Base-by-base conservation (phyloP, 1,284 basidiomycete species). In the Binderoboletus segoi region DNA sequence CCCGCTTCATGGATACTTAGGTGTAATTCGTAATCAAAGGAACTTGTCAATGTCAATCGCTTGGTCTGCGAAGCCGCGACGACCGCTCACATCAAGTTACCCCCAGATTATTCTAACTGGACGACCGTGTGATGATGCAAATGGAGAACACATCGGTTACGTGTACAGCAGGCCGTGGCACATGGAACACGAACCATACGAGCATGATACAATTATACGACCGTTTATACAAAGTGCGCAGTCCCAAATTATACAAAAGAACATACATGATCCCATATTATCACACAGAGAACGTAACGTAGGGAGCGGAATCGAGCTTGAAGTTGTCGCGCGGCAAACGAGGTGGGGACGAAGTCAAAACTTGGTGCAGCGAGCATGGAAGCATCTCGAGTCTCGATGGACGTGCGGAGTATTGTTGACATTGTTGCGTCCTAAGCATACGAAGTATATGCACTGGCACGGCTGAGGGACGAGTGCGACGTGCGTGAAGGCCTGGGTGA, bases 221-320 rank as follows among this genome's bases (percentile, higher is more conserved):
- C 15, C 49, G 15, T 68, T 60, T 68, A 65, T 68, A 71, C 67
- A 70, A 30, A 54, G 50, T 52, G 56, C 44, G 47, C 21, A 51
- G 64, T 56, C 42, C 57, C 46, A 32, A 45, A 13, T 56, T 70
- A 68, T 67, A 66, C 66, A 68, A 72, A 66, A 67, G 67, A 70
- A 72, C 70, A 59, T 70, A 68, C 67, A 68, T 66, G 57, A 66
- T 65, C 23, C 64, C 64, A 65, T 64, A 68, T 68, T 61, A 69
- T 66, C 57, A 69, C 57, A 67, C 47, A 15, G 41, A 58, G 51
- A 58, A 58, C 46, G 58, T 54, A 67, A 44, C 30, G 56, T 67
- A 67, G 33, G 11, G 41, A 42, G 26, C 45, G 44, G 43, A 48
- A 48, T 52, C 18, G 52, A 38, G 46, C 42, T 58, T 45, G 58